Evolutionary conservation across 176 grass and related monocot genomes (phyloP), one percentile per base, ranked within the genome.

Genomic region (Echinochloa phyllopogon): DNA sequence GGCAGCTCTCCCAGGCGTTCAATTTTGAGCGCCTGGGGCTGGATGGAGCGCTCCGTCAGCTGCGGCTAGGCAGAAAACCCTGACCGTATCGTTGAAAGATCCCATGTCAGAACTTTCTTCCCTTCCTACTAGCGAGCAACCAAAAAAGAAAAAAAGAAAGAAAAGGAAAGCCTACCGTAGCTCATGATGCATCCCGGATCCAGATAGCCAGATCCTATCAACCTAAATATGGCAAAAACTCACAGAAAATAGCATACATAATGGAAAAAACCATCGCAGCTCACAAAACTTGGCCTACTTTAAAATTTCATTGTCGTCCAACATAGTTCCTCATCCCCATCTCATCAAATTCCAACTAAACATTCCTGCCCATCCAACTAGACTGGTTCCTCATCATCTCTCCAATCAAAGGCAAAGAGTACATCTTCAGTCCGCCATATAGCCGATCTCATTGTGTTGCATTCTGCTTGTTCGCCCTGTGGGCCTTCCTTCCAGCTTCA

Each of bases 401-500:
- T 74, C 72, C 17, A 33, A 75, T n/a, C 48, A 56, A 23, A 51
- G 49, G 49, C 49, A 29, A 49, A 72, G n/a, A 52, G 33, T 66
- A 68, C 6, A 68, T 10, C 33, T 36, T 18, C 8, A 69, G 25
- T 67, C 62, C 47, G 18, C 33, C 6, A 25, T 3, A 41, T 8
- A 15, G 11, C 23, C 29, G 52, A 33, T 85, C 42, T 12, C 57
- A 63, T 72, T 58, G 58, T 47, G 72, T 78, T 81, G 80, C 23
- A 13, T 88, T 81, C 65, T 78, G 59, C 52, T 77, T 79, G 53
- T 90, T 59, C 6, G 81, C 69, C n/a, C 77, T 87, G 74, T 98
- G 91, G 77, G 86, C 89, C 78, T 80, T 93, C 36, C 74, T 83
- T 69, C 93, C 96, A 11, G 88, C 83, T 72, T 98, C 85, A 3